These are phyloP conservation scores for Stemphylium vesicarium DNA, from an alignment of 2,329 filamentous ascomycete genomes.

Conservation along the genomic window DNA sequence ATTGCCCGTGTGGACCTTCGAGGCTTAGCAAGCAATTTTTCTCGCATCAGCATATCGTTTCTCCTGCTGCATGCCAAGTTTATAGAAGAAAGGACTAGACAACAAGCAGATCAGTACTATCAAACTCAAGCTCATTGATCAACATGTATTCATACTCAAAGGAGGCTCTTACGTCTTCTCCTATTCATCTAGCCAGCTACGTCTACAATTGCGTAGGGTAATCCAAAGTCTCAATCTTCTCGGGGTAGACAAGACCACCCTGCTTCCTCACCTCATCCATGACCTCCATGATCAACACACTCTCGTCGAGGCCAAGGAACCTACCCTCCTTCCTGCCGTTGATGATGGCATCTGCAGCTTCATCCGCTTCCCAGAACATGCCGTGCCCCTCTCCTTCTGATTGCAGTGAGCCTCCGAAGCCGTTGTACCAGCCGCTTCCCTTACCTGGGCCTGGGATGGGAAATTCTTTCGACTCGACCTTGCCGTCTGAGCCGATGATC, in stretches of 20 bases:
- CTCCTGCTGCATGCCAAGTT: no score
- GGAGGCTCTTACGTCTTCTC: background rate
- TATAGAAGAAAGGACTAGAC: no score
- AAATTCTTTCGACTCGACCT: constrained; percentile 56
- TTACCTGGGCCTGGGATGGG: constrained; percentile 55
- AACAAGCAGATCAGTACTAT: no score
- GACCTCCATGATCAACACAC: constrained; percentile 81
- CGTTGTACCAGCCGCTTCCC: constrained; percentile 56
- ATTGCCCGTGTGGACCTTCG: no score
- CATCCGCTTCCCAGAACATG: constrained; percentile 90
- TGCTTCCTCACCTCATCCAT: constrained; percentile 74
- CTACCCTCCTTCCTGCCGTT: constrained; percentile 80
- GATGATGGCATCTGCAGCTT: constrained; percentile 74
- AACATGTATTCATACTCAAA: background rate
- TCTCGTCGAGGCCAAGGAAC: constrained; percentile 70
- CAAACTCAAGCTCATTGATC: background rate
- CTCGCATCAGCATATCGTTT: no score
- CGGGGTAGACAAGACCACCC: constrained; percentile 67
- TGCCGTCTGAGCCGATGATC: constrained; percentile 62
- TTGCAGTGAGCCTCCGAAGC: constrained; percentile 51
- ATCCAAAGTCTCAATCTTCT: constrained; percentile 65
- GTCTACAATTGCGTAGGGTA: constrained; percentile 40
- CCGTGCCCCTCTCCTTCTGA: constrained; percentile 71
- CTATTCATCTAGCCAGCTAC: background rate
- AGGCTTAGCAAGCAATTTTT: no score